phyloP scores from a whole-genome alignment of 495 filamentous ascomycete species.

The Aspergillus saccharolyticus region DNA sequence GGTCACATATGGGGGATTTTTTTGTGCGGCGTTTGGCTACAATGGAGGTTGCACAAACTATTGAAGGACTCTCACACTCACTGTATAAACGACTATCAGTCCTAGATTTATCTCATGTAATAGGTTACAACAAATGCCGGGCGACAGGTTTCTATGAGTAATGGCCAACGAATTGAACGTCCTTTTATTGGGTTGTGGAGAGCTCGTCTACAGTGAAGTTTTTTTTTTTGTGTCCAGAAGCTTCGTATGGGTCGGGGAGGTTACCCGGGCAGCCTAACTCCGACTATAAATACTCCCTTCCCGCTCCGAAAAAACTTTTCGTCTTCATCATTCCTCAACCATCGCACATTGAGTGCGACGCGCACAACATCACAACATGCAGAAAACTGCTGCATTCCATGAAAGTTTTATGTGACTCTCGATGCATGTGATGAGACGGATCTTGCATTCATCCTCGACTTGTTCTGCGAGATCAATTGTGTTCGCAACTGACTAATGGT shows the following conservation, averaged over 20 bases:
- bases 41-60: neutral
- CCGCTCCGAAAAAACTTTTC: slow-evolving; percentile 27
- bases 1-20: neutral
- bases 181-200: neutral
- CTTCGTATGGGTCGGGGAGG: slow-evolving; percentile 23
- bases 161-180: neutral
- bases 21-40: neutral
- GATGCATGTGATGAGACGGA: neutral
- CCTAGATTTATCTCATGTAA: neutral
- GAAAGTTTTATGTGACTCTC: neutral
- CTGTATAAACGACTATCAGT: neutral
- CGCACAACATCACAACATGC: neutral
- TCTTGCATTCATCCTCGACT: neutral
- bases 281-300: slow-evolving; percentile 34
- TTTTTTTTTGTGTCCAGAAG: slow-evolving; percentile 25
- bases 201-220: neutral
- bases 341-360: neutral
- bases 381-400: neutral
- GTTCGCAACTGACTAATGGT: neutral
- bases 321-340: slow-evolving; percentile 13
- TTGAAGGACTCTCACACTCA: neutral
- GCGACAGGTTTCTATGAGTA: slow-evolving; percentile 1
- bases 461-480: no score
- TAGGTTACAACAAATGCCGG: neutral
- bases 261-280: slow-evolving; percentile 34